A percentile compares a stretch with the other conserved stretches of the same genome.
Evolutionary conservation across 116 monocot species (phyloP).

Genomic region (Papilionanthe hybrid): DNA sequence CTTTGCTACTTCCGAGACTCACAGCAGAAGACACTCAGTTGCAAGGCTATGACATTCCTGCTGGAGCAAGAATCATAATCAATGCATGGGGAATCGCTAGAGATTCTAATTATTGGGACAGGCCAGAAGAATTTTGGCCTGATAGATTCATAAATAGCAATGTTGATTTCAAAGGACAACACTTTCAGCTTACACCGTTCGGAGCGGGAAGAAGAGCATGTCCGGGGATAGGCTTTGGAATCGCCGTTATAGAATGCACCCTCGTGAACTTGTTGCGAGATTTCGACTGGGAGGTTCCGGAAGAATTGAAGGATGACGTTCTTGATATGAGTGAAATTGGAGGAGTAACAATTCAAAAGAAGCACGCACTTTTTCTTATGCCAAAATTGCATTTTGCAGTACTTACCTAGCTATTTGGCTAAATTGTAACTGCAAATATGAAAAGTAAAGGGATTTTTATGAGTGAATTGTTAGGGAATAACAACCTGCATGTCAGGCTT

Average conservation of each 20-base stretch:
- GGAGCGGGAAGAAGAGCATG: conserved; percentile 27
- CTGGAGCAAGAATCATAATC: conserved; percentile 12
- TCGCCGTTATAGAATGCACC: conserved; percentile 2
- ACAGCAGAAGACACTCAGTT: not conserved
- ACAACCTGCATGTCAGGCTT: too few relatives aligned
- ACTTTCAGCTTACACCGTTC: conserved; percentile 21
- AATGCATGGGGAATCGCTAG: conserved; percentile 30
- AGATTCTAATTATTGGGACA: conserved; percentile 10
- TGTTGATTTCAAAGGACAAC: conserved; percentile 22
- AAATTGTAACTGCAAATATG: too few relatives aligned
- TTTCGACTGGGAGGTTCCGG: conserved; percentile 23
- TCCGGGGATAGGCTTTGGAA: conserved; percentile 19
- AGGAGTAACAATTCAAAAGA: conserved; percentile 10
- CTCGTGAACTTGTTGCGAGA: conserved; percentile 13
- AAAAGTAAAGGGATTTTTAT: too few relatives aligned
- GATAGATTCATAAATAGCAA: conserved; percentile 11
- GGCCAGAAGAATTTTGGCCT: conserved; percentile 19
- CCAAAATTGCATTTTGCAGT: not conserved
- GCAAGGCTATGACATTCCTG: conserved; percentile 19
- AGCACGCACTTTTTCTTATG: not conserved
- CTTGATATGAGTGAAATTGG: conserved; percentile 21
- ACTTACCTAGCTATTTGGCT: too few relatives aligned
- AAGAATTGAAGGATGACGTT: not conserved
- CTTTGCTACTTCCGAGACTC: conserved; percentile 16
- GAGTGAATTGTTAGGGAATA: too few relatives aligned